A percentile compares a stretch with the other conserved stretches of the same genome.
phyloP scores from a whole-genome alignment of 73 alveolate genomes.

The Paraurostyla sp. region DNA sequence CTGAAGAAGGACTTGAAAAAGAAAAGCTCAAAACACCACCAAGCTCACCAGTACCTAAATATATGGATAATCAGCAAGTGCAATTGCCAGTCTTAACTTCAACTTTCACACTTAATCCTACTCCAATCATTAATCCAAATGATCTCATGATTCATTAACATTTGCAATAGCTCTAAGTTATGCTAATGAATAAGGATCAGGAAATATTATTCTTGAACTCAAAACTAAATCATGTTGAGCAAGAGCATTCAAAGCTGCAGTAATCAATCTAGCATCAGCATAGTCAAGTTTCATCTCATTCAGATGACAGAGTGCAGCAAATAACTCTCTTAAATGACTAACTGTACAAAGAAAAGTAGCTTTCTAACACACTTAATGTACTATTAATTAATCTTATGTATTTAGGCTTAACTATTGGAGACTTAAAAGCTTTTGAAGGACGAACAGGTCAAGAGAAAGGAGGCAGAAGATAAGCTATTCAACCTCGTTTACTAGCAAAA shows the following conservation, averaged over 20 bases:
- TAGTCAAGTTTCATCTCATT: no score
- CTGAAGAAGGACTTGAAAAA: neutral
- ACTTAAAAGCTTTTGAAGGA: neutral
- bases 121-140: neutral
- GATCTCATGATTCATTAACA: neutral
- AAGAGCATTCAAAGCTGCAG: neutral
- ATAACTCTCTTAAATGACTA: neutral
- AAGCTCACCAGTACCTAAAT: neutral
- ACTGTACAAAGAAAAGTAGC: neutral
- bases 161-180: neutral
- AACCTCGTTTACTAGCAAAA: neutral
- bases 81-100: neutral
- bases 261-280: no score
- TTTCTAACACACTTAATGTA: neutral
- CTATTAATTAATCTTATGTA: neutral
- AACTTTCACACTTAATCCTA: neutral
- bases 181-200: neutral
- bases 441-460: neutral
- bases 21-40: neutral
- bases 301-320: neutral
- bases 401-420: constrained; percentile 2
- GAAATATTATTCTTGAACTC: neutral
- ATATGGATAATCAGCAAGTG: neutral
- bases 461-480: neutral
- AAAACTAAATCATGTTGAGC: neutral